These are phyloP conservation scores for Talaromyces thailandensis DNA, from an alignment of 495 filamentous ascomycete species.

Conservation along the genomic window DNA sequence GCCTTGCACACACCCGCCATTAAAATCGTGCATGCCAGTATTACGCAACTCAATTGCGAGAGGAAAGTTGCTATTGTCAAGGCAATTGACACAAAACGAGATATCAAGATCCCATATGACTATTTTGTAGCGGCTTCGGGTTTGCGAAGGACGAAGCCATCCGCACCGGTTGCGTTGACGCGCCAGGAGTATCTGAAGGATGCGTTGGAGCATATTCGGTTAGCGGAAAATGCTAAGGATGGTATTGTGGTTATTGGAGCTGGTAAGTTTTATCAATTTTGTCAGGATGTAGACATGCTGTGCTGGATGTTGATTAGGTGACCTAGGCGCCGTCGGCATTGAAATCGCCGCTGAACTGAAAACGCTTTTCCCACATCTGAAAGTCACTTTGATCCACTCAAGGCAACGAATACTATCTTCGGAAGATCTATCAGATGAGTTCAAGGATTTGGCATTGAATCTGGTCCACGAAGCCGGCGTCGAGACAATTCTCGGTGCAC, in stretches of 20 bases:
- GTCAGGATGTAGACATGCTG: background rate
- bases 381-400: slow-evolving; percentile 61
- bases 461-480: slow-evolving; percentile 47
- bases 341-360: slow-evolving; percentile 66
- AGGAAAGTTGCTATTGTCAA: slow-evolving; percentile 36
- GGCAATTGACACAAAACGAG: slow-evolving; percentile 13
- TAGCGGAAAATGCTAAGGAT: slow-evolving; percentile 11
- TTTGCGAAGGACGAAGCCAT: slow-evolving; percentile 51
- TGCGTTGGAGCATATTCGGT: slow-evolving; percentile 13
- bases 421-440: slow-evolving; percentile 57
- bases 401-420: slow-evolving; percentile 51
- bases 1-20: slow-evolving; percentile 44
- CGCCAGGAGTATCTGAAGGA: slow-evolving; percentile 50
- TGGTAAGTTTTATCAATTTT: background rate
- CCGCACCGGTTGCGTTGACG: slow-evolving; percentile 47
- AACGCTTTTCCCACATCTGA: slow-evolving; percentile 42
- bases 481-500: slow-evolving; percentile 37
- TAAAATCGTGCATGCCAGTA: slow-evolving; percentile 46
- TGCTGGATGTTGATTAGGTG: slow-evolving; percentile 16
- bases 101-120: slow-evolving; percentile 44
- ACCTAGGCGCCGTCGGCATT: slow-evolving; percentile 55
- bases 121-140: slow-evolving; percentile 56
- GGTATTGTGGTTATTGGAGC: slow-evolving; percentile 51
- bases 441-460: slow-evolving; percentile 43
- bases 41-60: slow-evolving; percentile 41